These are phyloP conservation scores for Pseudogymnoascus sp. DNA, from an alignment of 2,329 filamentous ascomycete species.

Conservation along the genomic window DNA sequence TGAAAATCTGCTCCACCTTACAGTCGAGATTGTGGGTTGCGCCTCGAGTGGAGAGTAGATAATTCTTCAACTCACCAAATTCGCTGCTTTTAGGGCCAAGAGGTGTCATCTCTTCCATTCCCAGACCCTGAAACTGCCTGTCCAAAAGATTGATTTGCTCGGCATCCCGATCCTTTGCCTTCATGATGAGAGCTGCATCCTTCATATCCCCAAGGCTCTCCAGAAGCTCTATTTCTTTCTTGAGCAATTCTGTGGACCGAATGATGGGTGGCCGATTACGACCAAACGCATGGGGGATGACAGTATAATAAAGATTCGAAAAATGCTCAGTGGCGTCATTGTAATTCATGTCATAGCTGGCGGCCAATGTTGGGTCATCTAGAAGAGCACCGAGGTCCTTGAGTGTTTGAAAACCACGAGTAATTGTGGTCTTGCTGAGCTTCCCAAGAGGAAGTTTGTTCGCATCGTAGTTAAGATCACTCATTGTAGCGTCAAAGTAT, in stretches of 20 bases:
- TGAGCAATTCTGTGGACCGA: constrained; percentile 45
- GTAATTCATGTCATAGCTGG: constrained; percentile 33
- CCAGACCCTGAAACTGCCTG: constrained; percentile 61
- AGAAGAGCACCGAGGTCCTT: constrained; percentile 66
- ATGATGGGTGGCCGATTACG: constrained; percentile 66
- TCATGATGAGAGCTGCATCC: constrained; percentile 69
- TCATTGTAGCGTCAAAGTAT: constrained; percentile 61
- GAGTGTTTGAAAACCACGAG: constrained; percentile 64
- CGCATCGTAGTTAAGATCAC: constrained; percentile 59
- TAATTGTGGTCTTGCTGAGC: constrained; percentile 70
- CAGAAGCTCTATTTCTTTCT: constrained; percentile 69
- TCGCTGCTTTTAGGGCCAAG: constrained; percentile 35
- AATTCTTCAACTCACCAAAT: constrained; percentile 55
- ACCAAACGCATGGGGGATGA: constrained; percentile 76
- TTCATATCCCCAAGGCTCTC: constrained; percentile 82
- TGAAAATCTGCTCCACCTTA: constrained; percentile 67
- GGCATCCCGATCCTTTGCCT: constrained; percentile 44
- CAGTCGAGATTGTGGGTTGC: constrained; percentile 55
- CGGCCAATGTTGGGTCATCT: constrained; percentile 41
- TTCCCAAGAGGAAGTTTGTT: constrained; percentile 78
- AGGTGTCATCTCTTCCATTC: constrained; percentile 67
- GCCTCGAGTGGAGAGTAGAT: constrained; percentile 59
- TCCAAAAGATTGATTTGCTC: constrained; percentile 58
- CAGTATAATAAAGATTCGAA: constrained; percentile 71
- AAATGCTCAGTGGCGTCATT: constrained; percentile 47